Evolutionary conservation across 2,329 filamentous ascomycete genomes (phyloP), one percentile per base, ranked within the genome.

Genomic region (Cercospora janseana): DNA sequence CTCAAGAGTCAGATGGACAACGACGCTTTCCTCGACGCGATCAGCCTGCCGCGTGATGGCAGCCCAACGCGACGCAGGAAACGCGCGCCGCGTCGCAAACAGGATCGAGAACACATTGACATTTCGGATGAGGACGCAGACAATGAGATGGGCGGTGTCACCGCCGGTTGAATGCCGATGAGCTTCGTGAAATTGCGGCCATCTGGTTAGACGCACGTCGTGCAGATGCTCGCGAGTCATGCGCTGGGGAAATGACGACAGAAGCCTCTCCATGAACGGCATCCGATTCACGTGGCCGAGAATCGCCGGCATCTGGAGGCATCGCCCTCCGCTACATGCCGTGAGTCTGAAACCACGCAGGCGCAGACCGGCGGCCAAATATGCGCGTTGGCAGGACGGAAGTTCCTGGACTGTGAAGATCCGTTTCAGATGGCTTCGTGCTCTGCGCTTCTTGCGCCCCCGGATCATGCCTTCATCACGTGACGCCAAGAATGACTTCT

Each of bases 1-100:
- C 69, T 86, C 15, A 70, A 75, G 50, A 79, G 80, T 26, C 70
- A 70, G 5, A 77, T 85, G 62, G 74, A 74, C 50, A 76, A 81
- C 55, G 75, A 78, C 46, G 72, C 80, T 43, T 86, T 83, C 65
- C 69, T 86, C 41, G 82, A 86, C 66, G 73, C 72, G 6, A 82
- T 86, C 65, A 83, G 80, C 63, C 77, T 79, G n/a, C 70, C 71
- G 13, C 65, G 70, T 18, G 62, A 67, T 23, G 69, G 70, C 21
- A 68, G 66, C 20, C 64, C 64, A 7, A 69, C 66, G 24, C 60
- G 64, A 32, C 62, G 63, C 52, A 70, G 70, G 59, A 75, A 70
- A 63, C 60, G 68, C 29, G 56, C 60, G n/a, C 41, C 63, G 10
- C 52, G 59, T 31, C 43, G 50, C 21, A 61, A 60, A 48, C 31